A percentile compares a stretch with the other conserved stretches of the same genome.
Conservation (phyloP, 352 stramenopile genomes). For the Globisporangium splendens region DNA sequence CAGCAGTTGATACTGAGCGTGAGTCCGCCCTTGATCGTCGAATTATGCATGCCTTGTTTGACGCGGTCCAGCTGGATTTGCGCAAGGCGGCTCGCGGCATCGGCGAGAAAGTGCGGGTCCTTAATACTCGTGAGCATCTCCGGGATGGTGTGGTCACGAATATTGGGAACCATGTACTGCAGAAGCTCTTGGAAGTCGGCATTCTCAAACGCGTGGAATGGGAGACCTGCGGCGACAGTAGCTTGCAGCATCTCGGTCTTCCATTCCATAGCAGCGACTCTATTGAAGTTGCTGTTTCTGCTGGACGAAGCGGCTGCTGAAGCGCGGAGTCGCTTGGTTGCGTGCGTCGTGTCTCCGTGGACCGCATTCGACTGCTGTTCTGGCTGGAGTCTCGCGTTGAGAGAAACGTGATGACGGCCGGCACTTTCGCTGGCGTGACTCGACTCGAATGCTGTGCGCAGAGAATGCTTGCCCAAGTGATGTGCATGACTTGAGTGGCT, state of each 20-base stretch:
- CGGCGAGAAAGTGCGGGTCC: conserved; percentile 32
- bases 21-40: conserved; percentile 74
- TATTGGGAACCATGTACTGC: conserved; percentile 17
- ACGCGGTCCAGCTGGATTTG: conserved; percentile 62
- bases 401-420: not conserved
- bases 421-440: not conserved
- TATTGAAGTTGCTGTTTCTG: not conserved
- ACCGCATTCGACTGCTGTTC: too few species aligned
- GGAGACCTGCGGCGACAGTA: conserved; percentile 32
- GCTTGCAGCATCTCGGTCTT: conserved; percentile 25
- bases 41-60: conserved; percentile 81
- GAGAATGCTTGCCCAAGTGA: conserved; percentile 5
- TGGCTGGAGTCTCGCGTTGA: too few species aligned
- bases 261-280: not conserved
- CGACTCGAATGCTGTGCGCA: not conserved
- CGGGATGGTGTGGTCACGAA: not conserved
- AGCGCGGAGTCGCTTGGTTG: too few species aligned
- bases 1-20: conserved; percentile 75
- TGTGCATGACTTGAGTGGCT: not conserved
- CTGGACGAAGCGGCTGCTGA: not conserved
- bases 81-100: conserved; percentile 34
- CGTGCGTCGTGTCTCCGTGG: too few species aligned
- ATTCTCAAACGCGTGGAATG: conserved; percentile 36
- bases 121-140: conserved; percentile 21
- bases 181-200: conserved; percentile 44